Conservation (phyloP, 1,284 basidiomycete species). For the Fomitopsis pinicola region DNA sequence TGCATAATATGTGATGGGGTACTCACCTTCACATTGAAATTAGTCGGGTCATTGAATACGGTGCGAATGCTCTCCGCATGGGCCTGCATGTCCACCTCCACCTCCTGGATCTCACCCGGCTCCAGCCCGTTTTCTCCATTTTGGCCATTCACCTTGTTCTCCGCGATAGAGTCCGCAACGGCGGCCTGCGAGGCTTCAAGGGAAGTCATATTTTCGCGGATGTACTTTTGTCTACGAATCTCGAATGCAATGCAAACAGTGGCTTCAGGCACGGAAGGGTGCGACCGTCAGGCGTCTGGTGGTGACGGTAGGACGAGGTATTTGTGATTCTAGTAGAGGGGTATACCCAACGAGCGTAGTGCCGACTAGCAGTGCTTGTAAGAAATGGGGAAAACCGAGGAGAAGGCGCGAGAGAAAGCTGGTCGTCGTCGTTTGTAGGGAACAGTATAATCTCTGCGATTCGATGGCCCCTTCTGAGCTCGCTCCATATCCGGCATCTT, state of each 20-base stretch:
- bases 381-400: constrained; percentile 1
- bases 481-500: neutral
- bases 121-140: constrained; percentile 42
- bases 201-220: constrained; percentile 19
- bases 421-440: constrained; percentile 4
- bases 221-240: neutral
- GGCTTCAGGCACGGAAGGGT: neutral
- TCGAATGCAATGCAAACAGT: neutral
- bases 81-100: constrained; percentile 75
- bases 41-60: constrained; percentile 85
- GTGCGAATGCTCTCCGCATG: constrained; percentile 83
- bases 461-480: neutral
- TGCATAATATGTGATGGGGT: neutral
- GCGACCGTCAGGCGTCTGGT: neutral
- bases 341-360: constrained; percentile 4
- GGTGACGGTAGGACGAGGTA: neutral
- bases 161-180: constrained; percentile 63
- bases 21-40: constrained; percentile 88
- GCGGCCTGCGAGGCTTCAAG: constrained; percentile 73
- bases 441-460: neutral
- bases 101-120: constrained; percentile 74
- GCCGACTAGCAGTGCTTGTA: constrained; percentile 3
- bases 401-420: neutral
- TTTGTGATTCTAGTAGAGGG: neutral
- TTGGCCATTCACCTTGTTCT: constrained; percentile 33